Conservation (phyloP, 495 filamentous ascomycete genomes). For the Penicillium canariense region DNA sequence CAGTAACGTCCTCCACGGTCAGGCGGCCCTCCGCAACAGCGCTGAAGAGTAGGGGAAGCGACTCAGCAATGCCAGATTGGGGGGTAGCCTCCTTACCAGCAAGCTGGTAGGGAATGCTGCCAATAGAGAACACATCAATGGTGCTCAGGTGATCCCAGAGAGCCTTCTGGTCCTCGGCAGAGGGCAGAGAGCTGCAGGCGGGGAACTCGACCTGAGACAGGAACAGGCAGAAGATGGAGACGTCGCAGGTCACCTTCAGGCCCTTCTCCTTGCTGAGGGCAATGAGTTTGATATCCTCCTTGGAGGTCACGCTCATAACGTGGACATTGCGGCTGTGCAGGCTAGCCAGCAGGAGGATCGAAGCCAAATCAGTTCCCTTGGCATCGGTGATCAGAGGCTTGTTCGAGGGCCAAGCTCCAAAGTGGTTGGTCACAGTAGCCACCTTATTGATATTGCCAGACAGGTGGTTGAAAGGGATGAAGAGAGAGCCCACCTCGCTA, state of each 20-base stretch:
- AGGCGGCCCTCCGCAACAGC: conserved; percentile 74
- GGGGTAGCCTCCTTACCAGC: conserved; percentile 59
- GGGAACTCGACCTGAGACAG: conserved; percentile 73
- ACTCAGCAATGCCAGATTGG: conserved; percentile 69
- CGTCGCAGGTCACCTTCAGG: conserved; percentile 80
- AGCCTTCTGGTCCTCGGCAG: conserved; percentile 67
- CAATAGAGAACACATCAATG: conserved; percentile 83
- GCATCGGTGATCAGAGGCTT: conserved; percentile 87
- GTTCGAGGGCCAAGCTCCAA: conserved; percentile 73
- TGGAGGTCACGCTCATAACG: conserved; percentile 76
- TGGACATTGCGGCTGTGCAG: conserved; percentile 83
- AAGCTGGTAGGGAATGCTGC: conserved; percentile 78
- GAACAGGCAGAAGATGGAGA: conserved; percentile 79
- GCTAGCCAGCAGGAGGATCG: conserved; percentile 74
- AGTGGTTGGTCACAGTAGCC: conserved; percentile 76
- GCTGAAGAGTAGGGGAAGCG: conserved; percentile 74
- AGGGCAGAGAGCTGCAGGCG: conserved; percentile 64
- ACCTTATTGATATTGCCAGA: conserved; percentile 87
- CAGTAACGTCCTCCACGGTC: conserved; percentile 69
- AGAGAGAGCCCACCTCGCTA: conserved; percentile 76
- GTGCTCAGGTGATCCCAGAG: conserved; percentile 75
- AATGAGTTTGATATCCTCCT: conserved; percentile 80
- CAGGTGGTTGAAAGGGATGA: conserved; percentile 85
- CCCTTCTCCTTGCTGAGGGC: conserved; percentile 80
- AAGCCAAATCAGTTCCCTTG: conserved; percentile 78